These are phyloP conservation scores for Fusarium sp. DNA, from an alignment of 2,329 filamentous ascomycete species.

Conservation along the genomic window DNA sequence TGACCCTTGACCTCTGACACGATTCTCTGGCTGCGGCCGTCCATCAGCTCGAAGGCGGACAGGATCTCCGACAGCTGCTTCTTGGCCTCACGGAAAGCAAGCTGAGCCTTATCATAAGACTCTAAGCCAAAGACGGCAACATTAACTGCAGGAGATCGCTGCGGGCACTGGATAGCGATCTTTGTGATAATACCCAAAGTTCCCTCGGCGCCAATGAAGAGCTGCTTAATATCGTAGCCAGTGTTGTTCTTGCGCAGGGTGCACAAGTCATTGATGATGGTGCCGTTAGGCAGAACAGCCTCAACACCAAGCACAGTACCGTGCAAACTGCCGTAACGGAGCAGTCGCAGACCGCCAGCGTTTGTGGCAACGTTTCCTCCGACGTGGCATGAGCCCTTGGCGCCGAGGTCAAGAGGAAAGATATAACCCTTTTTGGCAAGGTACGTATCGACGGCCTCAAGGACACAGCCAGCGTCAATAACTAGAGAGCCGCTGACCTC, in stretches of 20 bases:
- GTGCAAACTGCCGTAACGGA: conserved; percentile 94
- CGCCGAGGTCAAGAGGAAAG: conserved; percentile 96
- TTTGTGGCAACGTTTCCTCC: conserved; percentile 97
- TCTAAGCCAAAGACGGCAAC: conserved; percentile 94
- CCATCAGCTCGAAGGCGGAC: conserved; percentile 98
- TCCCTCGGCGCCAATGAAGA: conserved; percentile 95
- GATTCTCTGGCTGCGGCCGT: conserved; percentile 81
- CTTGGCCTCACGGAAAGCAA: conserved; percentile 90
- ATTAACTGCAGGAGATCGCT: conserved; percentile 87
- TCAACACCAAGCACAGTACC: conserved; percentile 93
- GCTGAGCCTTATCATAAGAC: conserved; percentile 88
- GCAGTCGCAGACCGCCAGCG: conserved; percentile 87
- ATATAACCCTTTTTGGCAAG: conserved; percentile 86
- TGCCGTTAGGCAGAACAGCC: conserved; percentile 93
- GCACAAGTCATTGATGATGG: conserved; percentile 87
- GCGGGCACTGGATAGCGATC: conserved; percentile 89
- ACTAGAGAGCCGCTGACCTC: conserved; percentile 91
- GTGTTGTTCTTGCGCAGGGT: conserved; percentile 98
- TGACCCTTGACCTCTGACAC: conserved; percentile 80
- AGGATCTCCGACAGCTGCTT: conserved; percentile 92
- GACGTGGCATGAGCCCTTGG: conserved; percentile 96
- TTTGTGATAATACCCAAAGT: conserved; percentile 95
- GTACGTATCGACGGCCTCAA: conserved; percentile 89
- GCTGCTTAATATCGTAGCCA: conserved; percentile 95
- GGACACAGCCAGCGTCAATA: conserved; percentile 88